Evolutionary conservation across 2,329 filamentous ascomycete genomes (phyloP).

Genomic region (Coniella vitis): DNA sequence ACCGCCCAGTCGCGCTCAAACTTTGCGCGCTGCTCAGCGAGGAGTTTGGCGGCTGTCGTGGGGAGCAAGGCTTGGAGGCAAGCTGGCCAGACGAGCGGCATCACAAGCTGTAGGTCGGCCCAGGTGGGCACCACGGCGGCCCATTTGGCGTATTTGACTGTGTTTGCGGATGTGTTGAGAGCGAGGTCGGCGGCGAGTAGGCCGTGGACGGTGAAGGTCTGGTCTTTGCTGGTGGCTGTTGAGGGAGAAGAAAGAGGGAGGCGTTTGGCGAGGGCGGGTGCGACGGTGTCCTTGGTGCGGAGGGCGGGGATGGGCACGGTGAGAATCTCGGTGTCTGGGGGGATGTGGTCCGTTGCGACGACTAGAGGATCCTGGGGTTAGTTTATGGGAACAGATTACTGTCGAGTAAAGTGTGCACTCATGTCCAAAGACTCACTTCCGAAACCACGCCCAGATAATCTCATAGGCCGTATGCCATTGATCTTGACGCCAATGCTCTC

Average conservation of each 20-base stretch:
- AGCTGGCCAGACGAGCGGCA: constrained; percentile 43
- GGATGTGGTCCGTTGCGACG: constrained; percentile 2
- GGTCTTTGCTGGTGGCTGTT: too few relatives aligned
- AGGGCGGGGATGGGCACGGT: constrained; percentile 54
- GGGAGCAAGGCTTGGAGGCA: constrained; percentile 42
- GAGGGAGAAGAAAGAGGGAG: constrained; percentile 30
- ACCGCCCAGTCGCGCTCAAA: constrained; percentile 35
- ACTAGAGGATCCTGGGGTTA: too few relatives aligned
- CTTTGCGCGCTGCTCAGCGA: constrained; percentile 44
- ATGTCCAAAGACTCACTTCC: constrained; percentile 34
- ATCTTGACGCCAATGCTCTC: constrained; percentile 56
- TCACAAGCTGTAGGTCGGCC: constrained; percentile 45
- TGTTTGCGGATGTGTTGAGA: constrained; percentile 38
- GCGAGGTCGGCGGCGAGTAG: constrained; percentile 64
- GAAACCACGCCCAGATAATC: constrained; percentile 66
- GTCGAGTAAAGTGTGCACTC: too few relatives aligned
- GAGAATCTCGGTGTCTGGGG: constrained; percentile 24
- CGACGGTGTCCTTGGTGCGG: constrained; percentile 56
- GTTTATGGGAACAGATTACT: too few relatives aligned
- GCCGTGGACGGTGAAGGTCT: constrained; percentile 57
- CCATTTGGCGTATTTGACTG: constrained; percentile 49
- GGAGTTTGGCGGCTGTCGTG: constrained; percentile 32
- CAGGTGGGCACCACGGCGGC: constrained; percentile 58
- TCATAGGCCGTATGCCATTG: constrained; percentile 58
- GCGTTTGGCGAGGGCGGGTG: constrained; percentile 41